A percentile compares a stretch with the other conserved stretches of the same genome.
These are phyloP conservation scores for Collybiopsis confluens DNA, from an alignment of 768 basidiomycete species.

Conservation along the genomic window DNA sequence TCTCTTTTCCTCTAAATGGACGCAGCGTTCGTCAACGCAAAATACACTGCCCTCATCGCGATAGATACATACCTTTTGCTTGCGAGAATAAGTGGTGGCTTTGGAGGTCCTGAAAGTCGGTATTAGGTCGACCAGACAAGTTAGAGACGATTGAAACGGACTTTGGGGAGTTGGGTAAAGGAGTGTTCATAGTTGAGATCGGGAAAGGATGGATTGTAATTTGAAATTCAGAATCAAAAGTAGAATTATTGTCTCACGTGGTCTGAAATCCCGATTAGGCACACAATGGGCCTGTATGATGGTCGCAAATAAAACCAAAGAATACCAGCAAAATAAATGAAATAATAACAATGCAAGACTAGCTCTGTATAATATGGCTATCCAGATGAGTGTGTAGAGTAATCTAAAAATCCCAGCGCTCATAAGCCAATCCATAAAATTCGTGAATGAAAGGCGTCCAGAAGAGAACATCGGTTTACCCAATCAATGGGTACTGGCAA, in stretches of 20 bases:
- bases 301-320: no score
- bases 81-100: slow-evolving; percentile 30
- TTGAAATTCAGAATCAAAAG: no score
- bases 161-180: slow-evolving; percentile 3
- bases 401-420: no score
- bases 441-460: background rate
- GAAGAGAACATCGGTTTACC: background rate
- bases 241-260: no score
- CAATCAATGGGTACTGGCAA: background rate
- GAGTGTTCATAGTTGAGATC: background rate
- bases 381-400: background rate
- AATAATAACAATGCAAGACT: background rate
- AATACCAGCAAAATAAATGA: no score
- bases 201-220: background rate
- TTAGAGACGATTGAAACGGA: background rate
- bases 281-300: no score
- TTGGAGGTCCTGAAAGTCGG: slow-evolving; percentile 13
- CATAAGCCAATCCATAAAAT: background rate
- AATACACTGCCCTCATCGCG: background rate
- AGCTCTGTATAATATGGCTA: background rate
- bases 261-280: no score
- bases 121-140: background rate
- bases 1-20: background rate
- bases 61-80: slow-evolving; percentile 26
- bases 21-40: background rate